Evolutionary conservation across 2,329 filamentous ascomycete species (phyloP), one percentile per base, ranked within the genome.

Genomic region (Fusarium sarcochroum): DNA sequence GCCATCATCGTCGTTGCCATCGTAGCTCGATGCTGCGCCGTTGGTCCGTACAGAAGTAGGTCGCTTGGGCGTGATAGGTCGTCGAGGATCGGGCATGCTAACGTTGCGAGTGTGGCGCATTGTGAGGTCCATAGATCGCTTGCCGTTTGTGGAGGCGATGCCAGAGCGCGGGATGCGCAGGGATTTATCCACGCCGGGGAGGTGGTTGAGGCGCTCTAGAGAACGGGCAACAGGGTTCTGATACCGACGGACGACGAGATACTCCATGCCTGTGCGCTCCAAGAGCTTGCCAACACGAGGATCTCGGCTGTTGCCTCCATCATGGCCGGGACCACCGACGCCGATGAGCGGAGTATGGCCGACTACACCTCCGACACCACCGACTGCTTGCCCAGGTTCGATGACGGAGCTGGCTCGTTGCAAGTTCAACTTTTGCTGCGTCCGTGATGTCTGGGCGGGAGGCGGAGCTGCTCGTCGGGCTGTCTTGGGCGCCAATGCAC

Each of bases 371-470:
- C 75, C 75, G 25, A 76, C 75, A 18, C 74, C 76, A 2, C 74
- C 58, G 1, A 79, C 75, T 6, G 74, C 63, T 79, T 89, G 86
- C 30, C 86, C 81, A 1, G 89, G 88, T 70, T 93, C 91, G 47
- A 93, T 90, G 68, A 87, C 88, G 5, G 90, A 92, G 74, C 90
- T 91, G 30, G 90, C 91, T 37, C 91, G 86, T 74, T 93, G 90
- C 2, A 93, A 84, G 79, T 92, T 90, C 15, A 93, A 82, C 73
- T 93, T 93, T 76, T 93, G 90, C 78, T 93, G 90, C 2, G 90
- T 92, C 15, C 91, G 85, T 54, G 89, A 92, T 68, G 87, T 84
- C 61, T 88, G 85, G 2, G 85, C 84, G 1, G 83, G 77, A 2
- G 80, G 80, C 2, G 79, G 79, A 18, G 72, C 82, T 66, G 69